These are phyloP conservation scores for Calamus simplicifolius DNA, from an alignment of 176 grass and related monocot genomes.

Conservation along the genomic window DNA sequence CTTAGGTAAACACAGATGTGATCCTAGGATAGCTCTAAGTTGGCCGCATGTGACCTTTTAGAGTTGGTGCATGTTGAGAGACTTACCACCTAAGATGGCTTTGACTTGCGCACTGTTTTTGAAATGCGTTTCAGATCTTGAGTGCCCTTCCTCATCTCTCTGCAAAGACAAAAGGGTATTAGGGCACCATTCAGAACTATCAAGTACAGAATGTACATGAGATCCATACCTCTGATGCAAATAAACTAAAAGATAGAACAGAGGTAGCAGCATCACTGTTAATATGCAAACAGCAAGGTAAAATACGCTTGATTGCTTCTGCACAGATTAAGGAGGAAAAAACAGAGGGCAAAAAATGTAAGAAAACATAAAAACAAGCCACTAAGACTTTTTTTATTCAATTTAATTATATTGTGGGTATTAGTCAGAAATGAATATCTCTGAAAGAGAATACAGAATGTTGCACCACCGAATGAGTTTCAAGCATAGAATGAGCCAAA, in stretches of 20 bases:
- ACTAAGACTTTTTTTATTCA: too few species aligned
- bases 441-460: too few species aligned
- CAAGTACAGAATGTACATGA: constrained; percentile 5
- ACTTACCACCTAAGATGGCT: constrained; percentile 41
- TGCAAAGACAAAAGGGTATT: constrained; percentile 30
- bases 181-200: constrained; percentile 15
- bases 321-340: constrained; percentile 25
- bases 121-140: constrained; percentile 67
- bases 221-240: constrained; percentile 69
- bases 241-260: constrained; percentile 91
- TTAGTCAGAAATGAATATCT: too few species aligned
- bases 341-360: not conserved
- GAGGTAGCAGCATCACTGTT: constrained; percentile 64
- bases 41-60: too few species aligned
- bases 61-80: too few species aligned
- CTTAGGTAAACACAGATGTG: too few species aligned
- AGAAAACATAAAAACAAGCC: too few species aligned
- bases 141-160: constrained; percentile 60
- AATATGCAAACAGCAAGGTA: constrained; percentile 70
- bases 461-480: too few species aligned
- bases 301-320: constrained; percentile 78
- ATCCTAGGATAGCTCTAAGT: too few species aligned
- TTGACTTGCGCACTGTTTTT: constrained; percentile 60
- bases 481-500: too few species aligned
- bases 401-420: too few species aligned